Conservation (phyloP, 108 stramenopile species). For the Fistulifera pelliculosa region DNA sequence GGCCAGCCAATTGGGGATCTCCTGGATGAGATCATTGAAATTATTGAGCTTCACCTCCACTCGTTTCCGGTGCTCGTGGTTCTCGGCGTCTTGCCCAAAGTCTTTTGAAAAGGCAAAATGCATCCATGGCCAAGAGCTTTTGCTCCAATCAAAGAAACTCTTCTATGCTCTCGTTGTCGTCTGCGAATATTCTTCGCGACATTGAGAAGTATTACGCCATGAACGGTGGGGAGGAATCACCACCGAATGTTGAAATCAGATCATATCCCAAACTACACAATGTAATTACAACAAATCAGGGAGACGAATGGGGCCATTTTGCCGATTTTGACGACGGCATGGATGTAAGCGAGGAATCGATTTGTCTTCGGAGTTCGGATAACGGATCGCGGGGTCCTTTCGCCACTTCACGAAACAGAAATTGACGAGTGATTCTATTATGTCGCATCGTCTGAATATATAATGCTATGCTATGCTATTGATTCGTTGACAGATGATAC, state of each 20-base stretch:
- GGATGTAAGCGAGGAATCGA: neutral
- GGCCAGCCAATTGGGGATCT: neutral
- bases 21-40: constrained; percentile 4
- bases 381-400: neutral
- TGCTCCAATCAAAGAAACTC: constrained; percentile 60
- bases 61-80: constrained; percentile 1
- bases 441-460: neutral
- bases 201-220: constrained; percentile 43
- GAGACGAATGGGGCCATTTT: constrained; percentile 17
- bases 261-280: too few relatives aligned
- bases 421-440: neutral
- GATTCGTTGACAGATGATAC: too few relatives aligned
- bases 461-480: neutral
- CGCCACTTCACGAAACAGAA: neutral
- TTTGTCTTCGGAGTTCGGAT: neutral
- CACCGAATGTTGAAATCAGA: too few relatives aligned
- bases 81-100: neutral
- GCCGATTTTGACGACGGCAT: constrained; percentile 8
- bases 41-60: constrained; percentile 7
- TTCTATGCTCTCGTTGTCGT: constrained; percentile 38
- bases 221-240: too few relatives aligned
- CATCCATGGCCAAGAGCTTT: neutral
- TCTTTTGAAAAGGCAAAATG: neutral
- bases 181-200: constrained; percentile 37
- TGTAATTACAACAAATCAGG: neutral